Base-by-base conservation (phyloP, 345 rosid species). In the Citrus cavaleriei region DNA sequence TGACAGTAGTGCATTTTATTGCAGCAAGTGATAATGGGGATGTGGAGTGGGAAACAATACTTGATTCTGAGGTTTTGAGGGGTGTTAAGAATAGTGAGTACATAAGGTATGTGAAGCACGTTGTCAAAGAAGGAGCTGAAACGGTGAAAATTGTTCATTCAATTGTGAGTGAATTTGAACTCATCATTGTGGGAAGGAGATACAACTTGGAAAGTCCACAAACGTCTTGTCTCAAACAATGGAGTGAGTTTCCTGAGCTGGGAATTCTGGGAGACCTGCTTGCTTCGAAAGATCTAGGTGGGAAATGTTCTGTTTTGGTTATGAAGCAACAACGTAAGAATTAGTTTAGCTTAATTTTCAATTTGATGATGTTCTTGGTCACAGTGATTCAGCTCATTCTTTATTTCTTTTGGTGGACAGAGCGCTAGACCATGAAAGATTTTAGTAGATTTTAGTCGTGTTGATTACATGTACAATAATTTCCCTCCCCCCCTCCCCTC, bases 211-310 rank as follows among this genome's bases (percentile, higher is more conserved):
- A 64, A 30, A 30, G 37, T 34, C 69, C 49, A 63, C 82, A 67
- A 3, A 57, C 76, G 4, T 34, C 61, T 13, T 79, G 80, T 13
- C 80, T 83, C 1, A 32, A 80, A 14, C 65, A 75, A 32, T 76
- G 85, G 85, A 65, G 24, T 27, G 82, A 83, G 13, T 79, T 75
- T 24, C 82, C 82, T 2, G 82, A 79, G 46, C 77, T 83, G 54
- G 85, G 85, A 19, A n/a, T 77, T 2, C 1, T 83, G 0, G 85
- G 85, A 19, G 85, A 83, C 67, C 10, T 79, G 21, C 79, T 83
- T 30, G 80, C 82, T 2, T 70, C 82, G 0, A 28, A 24, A 57
- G 85, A 83, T 65, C 18, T 79, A 9, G 68, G 32, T 18, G 77
- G 73, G 1, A 77, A 59, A 22, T 72, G 16, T 27, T 76, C 82